These are phyloP conservation scores for Colletotrichum sp. DNA, from an alignment of 2,329 filamentous ascomycete genomes.

Conservation along the genomic window DNA sequence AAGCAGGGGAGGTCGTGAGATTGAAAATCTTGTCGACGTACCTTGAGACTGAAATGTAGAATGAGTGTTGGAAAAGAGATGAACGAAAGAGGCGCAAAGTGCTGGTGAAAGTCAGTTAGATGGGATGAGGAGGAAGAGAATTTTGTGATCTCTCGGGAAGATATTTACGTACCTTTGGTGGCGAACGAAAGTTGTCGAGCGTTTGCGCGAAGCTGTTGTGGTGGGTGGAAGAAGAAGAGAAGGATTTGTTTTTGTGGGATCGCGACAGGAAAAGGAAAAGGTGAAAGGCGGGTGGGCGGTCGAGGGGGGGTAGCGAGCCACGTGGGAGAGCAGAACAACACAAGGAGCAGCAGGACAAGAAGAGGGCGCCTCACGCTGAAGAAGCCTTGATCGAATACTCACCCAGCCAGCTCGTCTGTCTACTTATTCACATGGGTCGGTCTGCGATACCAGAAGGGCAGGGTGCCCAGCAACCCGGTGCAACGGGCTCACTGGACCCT, in stretches of 20 bases:
- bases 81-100: slow-evolving; percentile 3
- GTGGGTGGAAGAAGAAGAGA: neutral
- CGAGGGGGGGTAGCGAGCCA: neutral
- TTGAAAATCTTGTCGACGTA: neutral
- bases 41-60: neutral
- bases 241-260: neutral
- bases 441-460: neutral
- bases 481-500: neutral
- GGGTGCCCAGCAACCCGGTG: neutral
- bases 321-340: neutral
- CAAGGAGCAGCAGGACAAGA: neutral
- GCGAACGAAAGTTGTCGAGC: neutral
- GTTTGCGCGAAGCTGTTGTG: neutral
- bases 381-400: neutral
- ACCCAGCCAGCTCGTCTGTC: neutral
- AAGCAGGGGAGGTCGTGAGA: neutral
- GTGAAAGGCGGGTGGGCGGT: neutral
- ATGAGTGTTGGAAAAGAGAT: neutral
- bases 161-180: neutral
- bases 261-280: neutral
- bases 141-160: neutral
- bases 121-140: neutral
- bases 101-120: neutral
- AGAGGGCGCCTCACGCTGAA: neutral
- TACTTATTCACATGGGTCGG: neutral